Conservation (phyloP, 2,329 filamentous ascomycete species). For the Pseudogymnoascus sp. region DNA sequence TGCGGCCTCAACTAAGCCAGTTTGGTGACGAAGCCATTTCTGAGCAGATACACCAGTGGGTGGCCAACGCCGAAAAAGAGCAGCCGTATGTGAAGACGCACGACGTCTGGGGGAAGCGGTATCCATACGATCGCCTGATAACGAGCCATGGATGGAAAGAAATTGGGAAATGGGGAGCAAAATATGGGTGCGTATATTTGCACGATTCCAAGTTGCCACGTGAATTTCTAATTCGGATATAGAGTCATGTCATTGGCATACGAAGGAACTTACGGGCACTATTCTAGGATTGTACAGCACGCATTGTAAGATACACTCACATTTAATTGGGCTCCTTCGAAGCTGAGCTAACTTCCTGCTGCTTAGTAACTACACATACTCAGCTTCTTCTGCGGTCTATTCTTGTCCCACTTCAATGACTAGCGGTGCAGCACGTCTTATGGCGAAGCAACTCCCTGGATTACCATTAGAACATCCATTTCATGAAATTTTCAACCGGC, state of each 20-base stretch:
- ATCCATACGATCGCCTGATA: slow-evolving; percentile 9
- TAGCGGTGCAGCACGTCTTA: slow-evolving; percentile 31
- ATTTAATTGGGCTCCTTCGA: not conserved
- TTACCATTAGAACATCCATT: slow-evolving; percentile 22
- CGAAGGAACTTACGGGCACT: slow-evolving; percentile 29
- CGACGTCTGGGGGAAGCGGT: slow-evolving; percentile 11
- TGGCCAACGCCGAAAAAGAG: slow-evolving; percentile 13
- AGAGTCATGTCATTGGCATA: slow-evolving; percentile 36
- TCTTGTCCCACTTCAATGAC: slow-evolving; percentile 46
- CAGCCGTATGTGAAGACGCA: slow-evolving; percentile 10
- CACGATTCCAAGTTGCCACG: not conserved
- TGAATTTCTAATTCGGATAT: not conserved
- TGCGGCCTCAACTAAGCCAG: slow-evolving; percentile 6
- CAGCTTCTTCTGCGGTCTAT: slow-evolving; percentile 37
- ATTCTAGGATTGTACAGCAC: slow-evolving; percentile 37
- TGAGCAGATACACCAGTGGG: slow-evolving; percentile 8
- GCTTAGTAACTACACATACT: slow-evolving; percentile 37
- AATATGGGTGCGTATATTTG: slow-evolving; percentile 7
- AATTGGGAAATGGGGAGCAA: slow-evolving; percentile 11
- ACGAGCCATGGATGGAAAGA: slow-evolving; percentile 13
- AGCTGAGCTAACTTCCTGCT: slow-evolving; percentile 6
- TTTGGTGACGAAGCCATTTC: slow-evolving; percentile 11
- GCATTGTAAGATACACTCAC: slow-evolving; percentile 23
- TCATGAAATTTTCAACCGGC: slow-evolving; percentile 28
- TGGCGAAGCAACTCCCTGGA: slow-evolving; percentile 17